Base-by-base conservation (phyloP, 306 rosid genomes). In the Pyrus pyrifolia region DNA sequence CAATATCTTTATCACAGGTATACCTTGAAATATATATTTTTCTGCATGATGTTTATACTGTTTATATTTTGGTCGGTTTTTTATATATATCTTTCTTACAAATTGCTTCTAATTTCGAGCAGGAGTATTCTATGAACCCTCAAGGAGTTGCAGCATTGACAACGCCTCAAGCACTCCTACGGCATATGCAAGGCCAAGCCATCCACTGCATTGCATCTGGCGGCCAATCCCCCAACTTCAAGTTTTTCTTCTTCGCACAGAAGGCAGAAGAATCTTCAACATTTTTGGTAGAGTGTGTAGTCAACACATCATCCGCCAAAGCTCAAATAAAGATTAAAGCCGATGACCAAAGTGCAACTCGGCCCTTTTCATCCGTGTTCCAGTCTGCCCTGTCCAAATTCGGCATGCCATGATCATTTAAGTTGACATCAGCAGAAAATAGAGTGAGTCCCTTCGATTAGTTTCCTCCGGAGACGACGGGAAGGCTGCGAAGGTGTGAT, bases 181-280 rank as follows among this genome's bases (percentile, higher is more conserved):
- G 86, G 79, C 94, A 96, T 83, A 96, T 96, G 99, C 97, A 91
- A 83, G 86, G 84, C 76, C 93, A 89, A 78, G 87, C 89, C 23
- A 87, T 96, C 81, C 96, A 92, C 46, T 93, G 97, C 89, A 93
- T 93, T 66, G 99, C 99, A 23, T 91, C 98, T 19, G 99, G 99
- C 5, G 98, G 99, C 23, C 96, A 89, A 83, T 60, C 98, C 76
- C 97, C 99, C 8, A 88, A 88, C 88, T 91, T 87, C 79, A 96
- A 96, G 87, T 92, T 89, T 89, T 96, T 96, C 79, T 96, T 96
- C 97, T 92, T 91, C 75, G 98, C 96, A n/a, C 98, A 92, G 67
- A 89, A 96, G 68, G 97, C 88, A 30, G 96, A 89, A 78, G 91
- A 81, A 75, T 73, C 88, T n/a, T 88, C 97, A 5, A 73, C 83